These are phyloP conservation scores for Chalciporus sp. DNA, from an alignment of 1,284 basidiomycete genomes.

Conservation along the genomic window DNA sequence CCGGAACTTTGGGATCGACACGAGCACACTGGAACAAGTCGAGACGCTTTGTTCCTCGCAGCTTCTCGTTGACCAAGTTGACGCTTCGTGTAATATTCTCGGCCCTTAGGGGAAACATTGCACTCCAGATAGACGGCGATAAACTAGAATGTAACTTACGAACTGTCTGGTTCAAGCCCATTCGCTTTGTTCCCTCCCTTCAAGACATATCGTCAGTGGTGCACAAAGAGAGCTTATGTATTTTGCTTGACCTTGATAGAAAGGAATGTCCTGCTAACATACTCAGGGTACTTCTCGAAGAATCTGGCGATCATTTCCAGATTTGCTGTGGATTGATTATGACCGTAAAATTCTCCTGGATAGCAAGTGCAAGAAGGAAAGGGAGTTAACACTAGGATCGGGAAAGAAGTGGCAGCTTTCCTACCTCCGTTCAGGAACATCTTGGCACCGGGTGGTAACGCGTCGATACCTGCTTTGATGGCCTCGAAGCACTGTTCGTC, in stretches of 20 bases:
- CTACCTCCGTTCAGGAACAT: constrained; percentile 51
- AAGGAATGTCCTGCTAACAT: constrained; percentile 50
- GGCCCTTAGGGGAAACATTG: constrained; percentile 24
- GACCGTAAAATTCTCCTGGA: constrained; percentile 38
- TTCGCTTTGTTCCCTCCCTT: constrained; percentile 37
- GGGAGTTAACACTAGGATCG: not conserved
- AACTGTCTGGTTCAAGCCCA: constrained; percentile 18
- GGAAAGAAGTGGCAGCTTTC: constrained; percentile 6
- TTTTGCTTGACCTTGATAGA: constrained; percentile 38
- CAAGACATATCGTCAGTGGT: not conserved
- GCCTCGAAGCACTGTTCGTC: too few relatives aligned
- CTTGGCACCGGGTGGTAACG: constrained; percentile 49
- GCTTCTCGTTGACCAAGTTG: constrained; percentile 40
- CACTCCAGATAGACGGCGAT: not conserved
- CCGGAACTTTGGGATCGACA: constrained; percentile 38
- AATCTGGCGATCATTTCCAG: constrained; percentile 45
- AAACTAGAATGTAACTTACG: constrained; percentile 20
- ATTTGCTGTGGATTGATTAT: constrained; percentile 36
- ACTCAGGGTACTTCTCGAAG: constrained; percentile 54
- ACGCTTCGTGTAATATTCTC: constrained; percentile 45
- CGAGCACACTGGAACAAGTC: constrained; percentile 53
- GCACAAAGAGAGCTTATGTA: not conserved
- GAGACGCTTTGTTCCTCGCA: constrained; percentile 48
- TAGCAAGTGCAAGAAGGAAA: too few relatives aligned
- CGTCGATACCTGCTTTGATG: constrained; percentile 62